Evolutionary conservation across 345 rosid genomes (phyloP), one percentile per base, ranked within the genome.

Genomic region (Sonneratia caseolaris): DNA sequence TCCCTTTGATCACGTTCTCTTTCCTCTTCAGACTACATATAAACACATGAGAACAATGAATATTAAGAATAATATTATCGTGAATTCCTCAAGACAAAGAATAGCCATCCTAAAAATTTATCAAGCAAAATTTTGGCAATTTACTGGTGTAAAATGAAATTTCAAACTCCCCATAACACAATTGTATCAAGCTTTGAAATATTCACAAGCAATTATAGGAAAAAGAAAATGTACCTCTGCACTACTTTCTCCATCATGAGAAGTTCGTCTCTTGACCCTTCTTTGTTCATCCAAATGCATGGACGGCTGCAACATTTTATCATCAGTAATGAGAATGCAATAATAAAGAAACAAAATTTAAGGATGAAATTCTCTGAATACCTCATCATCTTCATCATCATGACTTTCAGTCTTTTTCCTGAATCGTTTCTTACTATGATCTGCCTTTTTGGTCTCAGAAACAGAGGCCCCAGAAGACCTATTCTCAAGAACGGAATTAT

Each of bases 11-110:
- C 99, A 48, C 83, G 99, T 83, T 82, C 35, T 74, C 89, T 89
- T 82, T 95, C 99, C 79, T 92, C 97, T 79, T 95, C 99, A 2
- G 97, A 89, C 97, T 93, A 80, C 75, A 75, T 51, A n/a, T 51
- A 19, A 24, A 48, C 47, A 72, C 10, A 3, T 19, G 36, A 42
- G 9, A 10, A 22, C 47, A 11, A 67, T 67, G 66, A 42, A 27
- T 11, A 61, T 38, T n/a, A 16, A 18, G 13, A 7, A 18, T 19
- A 70, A 70, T 56, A 37, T 53, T 35, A 55, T 12, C 19, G 10
- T 5, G 9, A 66, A 24, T 4, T 22, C 42, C 40, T 45, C 2
- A 36, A 69, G 13, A 53, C 9, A 69, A 19, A 69, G 21, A 32
- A 38, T 10, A 68, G 56, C 37, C 35, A 22, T 12, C 37, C 70